Conservation (phyloP, 257 asterid species). For the Gentiana dahurica region DNA sequence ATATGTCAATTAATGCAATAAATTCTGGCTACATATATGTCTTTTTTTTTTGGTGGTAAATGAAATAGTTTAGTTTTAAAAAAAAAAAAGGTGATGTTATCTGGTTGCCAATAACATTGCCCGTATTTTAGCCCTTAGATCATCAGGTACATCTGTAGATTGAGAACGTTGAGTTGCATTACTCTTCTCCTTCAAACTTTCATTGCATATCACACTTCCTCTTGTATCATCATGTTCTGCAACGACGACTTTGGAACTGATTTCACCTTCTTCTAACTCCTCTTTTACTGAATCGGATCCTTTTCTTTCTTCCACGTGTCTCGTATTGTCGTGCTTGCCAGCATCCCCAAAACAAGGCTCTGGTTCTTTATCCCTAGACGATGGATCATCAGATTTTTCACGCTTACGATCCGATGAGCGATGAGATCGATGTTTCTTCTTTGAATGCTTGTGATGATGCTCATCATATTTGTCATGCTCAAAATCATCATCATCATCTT, state of each 20-base stretch:
- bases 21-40: no score
- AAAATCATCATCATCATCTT: constrained; percentile 17
- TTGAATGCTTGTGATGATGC: constrained; percentile 18
- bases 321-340: neutral
- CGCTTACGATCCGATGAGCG: constrained; percentile 27
- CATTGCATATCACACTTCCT: constrained; percentile 31
- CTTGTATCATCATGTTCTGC: constrained; percentile 23
- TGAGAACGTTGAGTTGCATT: constrained; percentile 39
- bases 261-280: constrained; percentile 79
- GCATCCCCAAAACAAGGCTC: constrained; percentile 26
- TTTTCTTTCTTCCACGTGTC: constrained; percentile 13
- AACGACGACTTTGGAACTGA: constrained; percentile 29
- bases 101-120: constrained; percentile 40
- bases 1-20: no score
- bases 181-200: constrained; percentile 21
- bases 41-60: no score
- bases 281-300: constrained; percentile 17
- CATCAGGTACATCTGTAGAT: constrained; percentile 48
- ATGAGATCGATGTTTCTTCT: constrained; percentile 40
- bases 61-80: no score
- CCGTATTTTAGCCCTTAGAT: constrained; percentile 73
- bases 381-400: constrained; percentile 13
- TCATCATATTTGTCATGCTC: constrained; percentile 13
- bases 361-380: constrained; percentile 31
- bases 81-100: neutral